Evolutionary conservation across 129 eudicot species (phyloP).

Genomic region (Apium graveolens): DNA sequence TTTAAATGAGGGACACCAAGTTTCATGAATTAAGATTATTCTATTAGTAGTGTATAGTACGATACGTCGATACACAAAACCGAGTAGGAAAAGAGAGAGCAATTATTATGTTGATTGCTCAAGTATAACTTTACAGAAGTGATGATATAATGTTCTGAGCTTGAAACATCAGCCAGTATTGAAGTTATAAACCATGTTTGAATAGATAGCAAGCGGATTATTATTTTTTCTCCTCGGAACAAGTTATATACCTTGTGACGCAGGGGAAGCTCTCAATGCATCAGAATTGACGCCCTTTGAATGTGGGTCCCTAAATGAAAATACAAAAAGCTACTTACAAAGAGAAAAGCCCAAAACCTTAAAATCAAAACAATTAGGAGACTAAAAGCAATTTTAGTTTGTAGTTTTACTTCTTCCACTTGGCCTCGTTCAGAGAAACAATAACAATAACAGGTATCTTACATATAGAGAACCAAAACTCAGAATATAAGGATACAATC

Average conservation of each 20-base stretch:
- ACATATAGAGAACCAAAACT: background rate
- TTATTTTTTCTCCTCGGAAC: background rate
- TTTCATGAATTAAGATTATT: background rate
- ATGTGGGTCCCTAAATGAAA: conserved; percentile 60
- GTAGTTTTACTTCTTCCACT: background rate
- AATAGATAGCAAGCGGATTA: background rate
- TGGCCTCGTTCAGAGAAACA: background rate
- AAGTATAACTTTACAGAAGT: background rate
- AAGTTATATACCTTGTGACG: conserved; percentile 42
- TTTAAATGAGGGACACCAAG: background rate
- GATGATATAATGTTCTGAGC: background rate
- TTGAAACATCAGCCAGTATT: background rate
- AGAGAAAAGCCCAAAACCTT: background rate
- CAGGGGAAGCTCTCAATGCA: conserved; percentile 43
- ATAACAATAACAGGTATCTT: background rate
- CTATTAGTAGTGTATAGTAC: background rate
- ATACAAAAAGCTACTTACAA: background rate
- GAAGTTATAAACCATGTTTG: background rate
- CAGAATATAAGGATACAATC: background rate
- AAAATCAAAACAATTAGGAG: background rate
- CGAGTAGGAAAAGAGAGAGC: background rate
- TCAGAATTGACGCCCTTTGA: conserved; percentile 52
- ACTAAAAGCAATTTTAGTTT: background rate
- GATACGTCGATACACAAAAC: background rate
- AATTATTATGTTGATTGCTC: background rate